Percentiles rank a stretch among this genome's conserved stretches.
These are phyloP conservation scores for Penicillium sp. DNA, from an alignment of 2,329 filamentous ascomycete species.

Conservation along the genomic window DNA sequence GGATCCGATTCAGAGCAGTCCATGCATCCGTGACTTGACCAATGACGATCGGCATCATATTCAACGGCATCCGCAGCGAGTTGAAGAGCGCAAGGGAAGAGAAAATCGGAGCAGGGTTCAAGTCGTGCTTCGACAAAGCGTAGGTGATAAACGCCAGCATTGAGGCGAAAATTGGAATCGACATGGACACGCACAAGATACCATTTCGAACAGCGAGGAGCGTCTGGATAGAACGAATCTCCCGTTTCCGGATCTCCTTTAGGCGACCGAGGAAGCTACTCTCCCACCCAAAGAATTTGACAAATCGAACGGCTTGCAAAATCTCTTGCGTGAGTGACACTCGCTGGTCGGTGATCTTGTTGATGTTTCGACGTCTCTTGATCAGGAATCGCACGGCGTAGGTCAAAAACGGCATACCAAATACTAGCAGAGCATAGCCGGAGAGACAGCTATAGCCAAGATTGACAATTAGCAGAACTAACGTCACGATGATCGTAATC, in stretches of 20 bases:
- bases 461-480: constrained; percentile 81
- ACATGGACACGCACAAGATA: constrained; percentile 79
- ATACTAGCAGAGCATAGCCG: constrained; percentile 78
- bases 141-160: constrained; percentile 93
- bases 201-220: constrained; percentile 80
- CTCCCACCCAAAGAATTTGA: constrained; percentile 98
- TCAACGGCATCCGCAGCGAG: constrained; percentile 83
- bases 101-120: constrained; percentile 79
- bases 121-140: constrained; percentile 62
- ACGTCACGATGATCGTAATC: constrained; percentile 73
- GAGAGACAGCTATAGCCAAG: constrained; percentile 86
- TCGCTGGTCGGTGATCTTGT: constrained; percentile 90
- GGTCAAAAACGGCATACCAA: constrained; percentile 77
- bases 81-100: constrained; percentile 95
- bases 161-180: constrained; percentile 88
- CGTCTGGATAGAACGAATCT: constrained; percentile 82
- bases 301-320: constrained; percentile 84
- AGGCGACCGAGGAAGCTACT: constrained; percentile 79
- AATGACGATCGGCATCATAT: constrained; percentile 83
- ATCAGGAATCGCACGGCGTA: constrained; percentile 77
- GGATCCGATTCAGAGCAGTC: constrained; percentile 79
- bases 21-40: constrained; percentile 88
- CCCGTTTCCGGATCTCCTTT: constrained; percentile 69
- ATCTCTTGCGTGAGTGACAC: constrained; percentile 93
- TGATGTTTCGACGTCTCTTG: constrained; percentile 74